These are phyloP conservation scores for Epithemia pelagica DNA, from an alignment of 108 stramenopile species.

Conservation along the genomic window DNA sequence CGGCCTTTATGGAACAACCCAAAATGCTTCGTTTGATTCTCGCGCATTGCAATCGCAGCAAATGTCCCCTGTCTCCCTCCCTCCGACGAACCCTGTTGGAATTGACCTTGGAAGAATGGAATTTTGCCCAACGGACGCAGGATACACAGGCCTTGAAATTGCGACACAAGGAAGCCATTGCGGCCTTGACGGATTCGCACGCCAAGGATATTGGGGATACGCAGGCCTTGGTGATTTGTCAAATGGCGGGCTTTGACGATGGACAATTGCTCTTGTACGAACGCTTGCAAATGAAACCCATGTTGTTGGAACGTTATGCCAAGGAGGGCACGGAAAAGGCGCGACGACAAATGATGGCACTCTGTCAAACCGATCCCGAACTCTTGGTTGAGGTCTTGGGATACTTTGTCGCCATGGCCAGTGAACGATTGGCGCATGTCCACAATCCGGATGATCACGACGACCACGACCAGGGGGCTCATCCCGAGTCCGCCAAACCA, in stretches of 20 bases:
- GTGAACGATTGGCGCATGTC: constrained; percentile 1
- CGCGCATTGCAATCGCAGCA: constrained; percentile 74
- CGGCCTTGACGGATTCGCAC: constrained; percentile 46
- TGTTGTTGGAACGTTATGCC: constrained; percentile 75
- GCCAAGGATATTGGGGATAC: constrained; percentile 70
- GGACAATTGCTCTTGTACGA: constrained; percentile 77
- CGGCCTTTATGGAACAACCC: constrained; percentile 73
- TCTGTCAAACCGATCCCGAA: constrained; percentile 80
- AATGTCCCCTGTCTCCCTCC: constrained; percentile 58
- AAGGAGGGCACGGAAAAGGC: constrained; percentile 64
- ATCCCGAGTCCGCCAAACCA: neutral
- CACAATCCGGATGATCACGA: constrained; percentile 6
- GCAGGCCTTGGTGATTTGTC: constrained; percentile 78
- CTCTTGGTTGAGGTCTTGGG: constrained; percentile 73
- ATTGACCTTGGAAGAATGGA: constrained; percentile 82
- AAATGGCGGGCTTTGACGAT: constrained; percentile 67
- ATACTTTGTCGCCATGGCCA: constrained; percentile 60
- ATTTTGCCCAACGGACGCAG: constrained; percentile 58
- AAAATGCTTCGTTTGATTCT: constrained; percentile 76
- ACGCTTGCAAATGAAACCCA: constrained; percentile 70
- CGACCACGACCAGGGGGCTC: constrained; percentile 12
- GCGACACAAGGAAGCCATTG: constrained; percentile 66
- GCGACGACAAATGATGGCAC: constrained; percentile 73
- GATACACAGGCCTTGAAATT: constrained; percentile 66
- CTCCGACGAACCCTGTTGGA: constrained; percentile 73